Conservation (phyloP, 2,329 filamentous ascomycete genomes). For the Tolypocladium nubicola region DNA sequence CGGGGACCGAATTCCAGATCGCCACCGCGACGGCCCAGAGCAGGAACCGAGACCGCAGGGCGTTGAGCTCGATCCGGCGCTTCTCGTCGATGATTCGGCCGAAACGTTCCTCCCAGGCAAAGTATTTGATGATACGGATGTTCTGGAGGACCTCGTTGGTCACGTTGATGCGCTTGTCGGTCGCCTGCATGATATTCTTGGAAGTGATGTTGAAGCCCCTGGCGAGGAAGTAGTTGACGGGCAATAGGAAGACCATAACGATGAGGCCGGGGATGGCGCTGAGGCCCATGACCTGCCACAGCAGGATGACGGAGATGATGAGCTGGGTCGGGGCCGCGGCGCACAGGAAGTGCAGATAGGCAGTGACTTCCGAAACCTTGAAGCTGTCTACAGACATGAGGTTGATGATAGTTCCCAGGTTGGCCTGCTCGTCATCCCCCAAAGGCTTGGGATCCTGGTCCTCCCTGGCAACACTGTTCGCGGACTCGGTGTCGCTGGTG, state of each 20-base stretch:
- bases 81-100: conserved; percentile 82
- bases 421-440: conserved; percentile 62
- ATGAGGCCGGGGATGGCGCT: conserved; percentile 90
- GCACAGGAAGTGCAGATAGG: conserved; percentile 93
- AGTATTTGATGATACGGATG: conserved; percentile 98
- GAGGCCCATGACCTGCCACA: conserved; percentile 83
- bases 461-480: conserved; percentile 22
- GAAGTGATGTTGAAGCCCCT: conserved; percentile 77
- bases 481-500: conserved; percentile 21
- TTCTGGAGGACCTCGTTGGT: conserved; percentile 97
- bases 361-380: conserved; percentile 91
- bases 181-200: conserved; percentile 84
- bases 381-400: conserved; percentile 99
- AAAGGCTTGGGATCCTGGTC: conserved; percentile 23
- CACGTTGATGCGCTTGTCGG: conserved; percentile 89
- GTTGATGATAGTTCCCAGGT: conserved; percentile 97
- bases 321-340: conserved; percentile 86
- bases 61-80: conserved; percentile 64
- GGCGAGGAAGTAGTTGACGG: conserved; percentile 82
- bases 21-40: conserved; percentile 88
- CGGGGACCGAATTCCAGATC: conserved; percentile 91
- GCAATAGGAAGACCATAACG: conserved; percentile 80
- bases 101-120: conserved; percentile 95
- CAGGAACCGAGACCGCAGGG: conserved; percentile 73
- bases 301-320: conserved; percentile 64